phyloP scores from a whole-genome alignment of 805 yeast species.

The Pichia californica region DNA sequence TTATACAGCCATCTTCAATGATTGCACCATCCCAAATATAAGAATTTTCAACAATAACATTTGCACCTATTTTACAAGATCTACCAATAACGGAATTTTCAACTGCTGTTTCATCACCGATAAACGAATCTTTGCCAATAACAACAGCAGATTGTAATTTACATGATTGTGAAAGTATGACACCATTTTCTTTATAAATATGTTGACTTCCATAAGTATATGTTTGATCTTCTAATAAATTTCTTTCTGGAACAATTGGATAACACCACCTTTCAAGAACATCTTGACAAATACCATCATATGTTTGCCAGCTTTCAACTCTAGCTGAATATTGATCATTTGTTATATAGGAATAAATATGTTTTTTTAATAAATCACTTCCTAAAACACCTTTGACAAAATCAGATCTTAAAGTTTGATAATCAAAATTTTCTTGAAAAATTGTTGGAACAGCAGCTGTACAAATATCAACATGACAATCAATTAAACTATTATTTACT shows the following conservation, averaged over 20 bases:
- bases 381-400: slow-evolving; percentile 87
- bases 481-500: slow-evolving; percentile 87
- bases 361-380: slow-evolving; percentile 83
- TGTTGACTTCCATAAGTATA: slow-evolving; percentile 80
- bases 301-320: slow-evolving; percentile 93
- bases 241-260: slow-evolving; percentile 85
- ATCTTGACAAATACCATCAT: slow-evolving; percentile 86
- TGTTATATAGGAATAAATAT: slow-evolving; percentile 82
- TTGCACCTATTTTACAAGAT: slow-evolving; percentile 75
- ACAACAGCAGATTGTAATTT: slow-evolving; percentile 73
- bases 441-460: slow-evolving; percentile 91
- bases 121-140: slow-evolving; percentile 68
- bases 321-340: slow-evolving; percentile 83
- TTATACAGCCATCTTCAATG: slow-evolving; percentile 56
- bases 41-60: slow-evolving; percentile 63
- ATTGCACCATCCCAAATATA: slow-evolving; percentile 82
- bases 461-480: slow-evolving; percentile 94
- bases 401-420: slow-evolving; percentile 78
- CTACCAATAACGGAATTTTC: slow-evolving; percentile 78
- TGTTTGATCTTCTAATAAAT: slow-evolving; percentile 61
- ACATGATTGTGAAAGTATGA: slow-evolving; percentile 92
- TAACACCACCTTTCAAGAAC: slow-evolving; percentile 87
- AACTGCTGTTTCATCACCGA: slow-evolving; percentile 69
- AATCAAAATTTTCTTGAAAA: slow-evolving; percentile 94
- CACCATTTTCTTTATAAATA: slow-evolving; percentile 81